Evolutionary conservation across 2,329 filamentous ascomycete genomes (phyloP).

Genomic region (Nothophoma quercina): DNA sequence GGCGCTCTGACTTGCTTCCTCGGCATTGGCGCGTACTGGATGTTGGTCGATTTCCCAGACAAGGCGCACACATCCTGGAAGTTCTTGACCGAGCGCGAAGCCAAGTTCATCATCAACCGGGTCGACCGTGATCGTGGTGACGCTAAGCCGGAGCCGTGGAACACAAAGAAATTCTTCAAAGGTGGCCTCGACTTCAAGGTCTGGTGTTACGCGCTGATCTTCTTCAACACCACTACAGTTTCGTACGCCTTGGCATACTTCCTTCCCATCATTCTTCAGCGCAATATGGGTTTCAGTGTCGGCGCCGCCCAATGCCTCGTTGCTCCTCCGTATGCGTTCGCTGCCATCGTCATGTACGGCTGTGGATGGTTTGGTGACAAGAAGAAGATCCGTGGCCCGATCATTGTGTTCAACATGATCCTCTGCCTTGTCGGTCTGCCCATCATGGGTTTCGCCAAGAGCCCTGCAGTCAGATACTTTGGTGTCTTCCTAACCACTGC

Average conservation of each 20-base stretch:
- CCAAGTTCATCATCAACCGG: conserved; percentile 58
- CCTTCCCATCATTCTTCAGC: conserved; percentile 73
- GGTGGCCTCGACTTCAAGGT: conserved; percentile 60
- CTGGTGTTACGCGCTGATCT: conserved; percentile 63
- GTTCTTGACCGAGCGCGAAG: conserved; percentile 58
- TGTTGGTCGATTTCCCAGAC: conserved; percentile 57
- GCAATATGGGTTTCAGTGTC: conserved; percentile 69
- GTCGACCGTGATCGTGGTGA: conserved; percentile 63
- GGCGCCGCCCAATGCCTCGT: conserved; percentile 73
- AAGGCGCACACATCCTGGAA: conserved; percentile 51
- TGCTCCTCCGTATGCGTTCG: conserved; percentile 56
- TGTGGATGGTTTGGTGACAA: conserved; percentile 72
- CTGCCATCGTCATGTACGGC: conserved; percentile 54
- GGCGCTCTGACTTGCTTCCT: conserved; percentile 52
- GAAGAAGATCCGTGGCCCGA: conserved; percentile 69
- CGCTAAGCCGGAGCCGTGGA: conserved; percentile 58
- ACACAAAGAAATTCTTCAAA: conserved; percentile 56
- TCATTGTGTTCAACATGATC: conserved; percentile 71
- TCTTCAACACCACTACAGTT: conserved; percentile 72
- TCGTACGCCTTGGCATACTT: conserved; percentile 82
- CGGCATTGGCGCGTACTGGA: conserved; percentile 51
- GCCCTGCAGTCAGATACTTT: conserved; percentile 69
- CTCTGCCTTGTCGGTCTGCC: conserved; percentile 73
- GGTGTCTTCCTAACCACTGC: conserved; percentile 79
- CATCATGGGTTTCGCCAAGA: conserved; percentile 72